Percentiles rank a stretch among this genome's conserved stretches.
phyloP scores from a whole-genome alignment of 768 basidiomycete species.

The Nidularia pulvinata region DNA sequence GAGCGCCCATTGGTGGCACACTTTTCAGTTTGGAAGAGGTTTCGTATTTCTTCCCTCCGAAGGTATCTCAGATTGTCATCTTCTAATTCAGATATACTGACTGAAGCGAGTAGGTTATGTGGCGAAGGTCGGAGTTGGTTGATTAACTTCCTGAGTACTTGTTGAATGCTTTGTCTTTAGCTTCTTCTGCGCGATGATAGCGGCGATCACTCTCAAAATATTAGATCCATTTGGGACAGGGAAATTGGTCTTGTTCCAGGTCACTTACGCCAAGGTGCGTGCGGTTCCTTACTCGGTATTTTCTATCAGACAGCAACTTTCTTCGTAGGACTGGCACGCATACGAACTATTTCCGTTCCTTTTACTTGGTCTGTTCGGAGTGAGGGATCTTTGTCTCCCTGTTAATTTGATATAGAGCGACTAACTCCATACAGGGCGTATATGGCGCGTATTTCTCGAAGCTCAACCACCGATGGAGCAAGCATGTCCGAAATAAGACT shows the following conservation, averaged over 20 bases:
- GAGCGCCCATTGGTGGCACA: conserved; percentile 94
- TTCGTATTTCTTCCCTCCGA: conserved; percentile 95
- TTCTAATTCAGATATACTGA: background rate
- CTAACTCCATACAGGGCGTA: conserved; percentile 57
- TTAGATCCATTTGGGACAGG: conserved; percentile 96
- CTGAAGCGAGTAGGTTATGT: conserved; percentile 68
- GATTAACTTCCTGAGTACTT: conserved; percentile 24
- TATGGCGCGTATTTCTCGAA: conserved; percentile 96
- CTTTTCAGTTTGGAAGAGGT: conserved; percentile 95
- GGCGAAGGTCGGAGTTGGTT: conserved; percentile 67
- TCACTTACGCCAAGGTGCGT: conserved; percentile 80
- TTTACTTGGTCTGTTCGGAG: conserved; percentile 87
- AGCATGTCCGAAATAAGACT: conserved; percentile 76
- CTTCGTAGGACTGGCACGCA: conserved; percentile 83
- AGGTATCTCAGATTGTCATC: conserved; percentile 37
- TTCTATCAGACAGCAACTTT: background rate
- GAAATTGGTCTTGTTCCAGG: conserved; percentile 91
- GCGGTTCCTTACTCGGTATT: background rate
- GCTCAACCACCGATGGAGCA: conserved; percentile 88
- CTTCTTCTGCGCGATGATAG: conserved; percentile 98
- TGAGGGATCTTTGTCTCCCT: conserved; percentile 30
- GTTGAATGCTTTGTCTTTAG: conserved; percentile 35
- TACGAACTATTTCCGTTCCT: conserved; percentile 87
- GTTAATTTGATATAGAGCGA: background rate
- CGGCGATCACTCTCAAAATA: conserved; percentile 90